Evolutionary conservation across 108 stramenopile species (phyloP).

Genomic region (Parmales sp.): DNA sequence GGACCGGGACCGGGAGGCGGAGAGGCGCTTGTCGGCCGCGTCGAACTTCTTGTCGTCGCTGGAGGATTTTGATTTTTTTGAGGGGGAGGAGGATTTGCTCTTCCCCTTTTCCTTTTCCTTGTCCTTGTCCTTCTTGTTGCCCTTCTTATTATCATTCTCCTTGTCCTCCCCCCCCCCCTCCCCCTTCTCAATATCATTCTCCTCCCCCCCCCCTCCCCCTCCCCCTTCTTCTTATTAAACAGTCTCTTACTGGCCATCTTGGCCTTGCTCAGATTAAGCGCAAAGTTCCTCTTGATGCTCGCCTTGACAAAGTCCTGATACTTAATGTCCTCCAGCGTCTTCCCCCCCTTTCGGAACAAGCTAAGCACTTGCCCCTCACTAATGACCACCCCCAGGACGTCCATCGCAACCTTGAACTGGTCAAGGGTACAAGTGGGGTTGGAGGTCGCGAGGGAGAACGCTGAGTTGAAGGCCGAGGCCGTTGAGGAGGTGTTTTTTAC

Average conservation of each 20-base stretch:
- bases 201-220: neutral
- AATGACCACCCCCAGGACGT: neutral
- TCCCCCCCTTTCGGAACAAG: neutral
- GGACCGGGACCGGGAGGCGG: neutral
- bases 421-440: neutral
- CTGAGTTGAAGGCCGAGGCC: neutral
- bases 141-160: neutral
- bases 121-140: neutral
- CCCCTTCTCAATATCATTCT: neutral
- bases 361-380: neutral
- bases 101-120: neutral
- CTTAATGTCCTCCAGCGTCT: neutral
- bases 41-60: neutral
- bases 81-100: too few relatives aligned
- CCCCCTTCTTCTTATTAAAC: neutral
- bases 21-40: neutral
- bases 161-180: neutral
- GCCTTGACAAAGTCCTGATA: neutral
- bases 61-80: too few relatives aligned
- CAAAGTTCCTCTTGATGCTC: constrained; percentile 9
- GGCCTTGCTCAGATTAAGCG: neutral
- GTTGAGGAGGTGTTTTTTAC: neutral
- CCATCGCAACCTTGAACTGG: neutral
- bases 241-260: neutral
- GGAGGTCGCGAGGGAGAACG: neutral